Evolutionary conservation across 2,329 filamentous ascomycete genomes (phyloP).

Genomic region (Colletotrichum sp.): DNA sequence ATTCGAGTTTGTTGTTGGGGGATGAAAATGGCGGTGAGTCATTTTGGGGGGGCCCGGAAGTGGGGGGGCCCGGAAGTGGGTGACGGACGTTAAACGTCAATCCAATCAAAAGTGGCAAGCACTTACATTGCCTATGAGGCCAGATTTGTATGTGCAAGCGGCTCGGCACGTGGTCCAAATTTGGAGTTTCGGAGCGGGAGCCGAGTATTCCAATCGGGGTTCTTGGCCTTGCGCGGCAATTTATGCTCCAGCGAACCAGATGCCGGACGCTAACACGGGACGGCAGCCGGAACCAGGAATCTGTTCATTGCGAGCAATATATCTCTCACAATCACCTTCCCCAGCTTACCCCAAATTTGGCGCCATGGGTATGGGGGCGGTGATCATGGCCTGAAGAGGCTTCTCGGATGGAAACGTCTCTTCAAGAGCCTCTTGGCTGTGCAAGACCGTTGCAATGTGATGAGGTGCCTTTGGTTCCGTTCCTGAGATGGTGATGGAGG

Average conservation of each 20-base stretch:
- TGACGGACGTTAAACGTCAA: too few relatives aligned
- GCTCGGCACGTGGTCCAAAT: neutral
- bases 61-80: too few relatives aligned
- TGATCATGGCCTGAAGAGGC: neutral
- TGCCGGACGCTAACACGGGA: neutral
- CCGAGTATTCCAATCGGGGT: neutral
- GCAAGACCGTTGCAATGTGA: neutral
- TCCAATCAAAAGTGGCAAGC: neutral
- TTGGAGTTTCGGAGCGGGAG: neutral
- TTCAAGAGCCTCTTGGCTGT: neutral
- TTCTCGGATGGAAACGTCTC: neutral
- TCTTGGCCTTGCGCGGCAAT: conserved; percentile 11
- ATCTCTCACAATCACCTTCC: neutral
- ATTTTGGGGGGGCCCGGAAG: too few relatives aligned
- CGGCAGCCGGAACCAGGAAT: neutral
- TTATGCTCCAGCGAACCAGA: neutral
- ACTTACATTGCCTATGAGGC: neutral
- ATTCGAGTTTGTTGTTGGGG: too few relatives aligned
- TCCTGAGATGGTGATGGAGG: neutral
- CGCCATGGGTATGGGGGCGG: neutral
- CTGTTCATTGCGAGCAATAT: neutral
- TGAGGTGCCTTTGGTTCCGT: conserved; percentile 1
- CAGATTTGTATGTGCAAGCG: neutral
- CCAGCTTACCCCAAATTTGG: neutral
- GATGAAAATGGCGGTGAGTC: too few relatives aligned